Percentiles rank a stretch among this genome's conserved stretches.
phyloP scores from a whole-genome alignment of 2,329 filamentous ascomycete species.

The Blumeria hordei region DNA sequence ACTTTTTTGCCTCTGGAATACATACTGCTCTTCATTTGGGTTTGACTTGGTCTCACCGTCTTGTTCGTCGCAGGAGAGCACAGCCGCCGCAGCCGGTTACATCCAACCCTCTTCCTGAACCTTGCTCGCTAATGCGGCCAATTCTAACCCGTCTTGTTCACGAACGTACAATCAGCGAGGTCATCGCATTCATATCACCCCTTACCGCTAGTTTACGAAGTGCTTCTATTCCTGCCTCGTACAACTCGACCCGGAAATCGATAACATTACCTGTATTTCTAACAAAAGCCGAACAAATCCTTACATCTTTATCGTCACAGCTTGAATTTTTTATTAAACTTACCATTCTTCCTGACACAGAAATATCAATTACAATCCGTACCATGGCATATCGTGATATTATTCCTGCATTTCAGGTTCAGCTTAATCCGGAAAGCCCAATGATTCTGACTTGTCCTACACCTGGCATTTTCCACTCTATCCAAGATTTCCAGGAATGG shows the following conservation, averaged over 20 bases:
- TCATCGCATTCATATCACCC: constrained; percentile 8
- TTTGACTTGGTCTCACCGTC: constrained; percentile 54
- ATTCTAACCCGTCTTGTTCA: constrained; percentile 17
- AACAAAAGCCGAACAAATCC: constrained; percentile 16
- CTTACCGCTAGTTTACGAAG: constrained; percentile 9
- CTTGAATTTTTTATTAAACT: constrained; percentile 20
- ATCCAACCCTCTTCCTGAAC: constrained; percentile 16
- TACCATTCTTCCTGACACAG: constrained; percentile 13
- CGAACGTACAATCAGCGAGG: constrained; percentile 7
- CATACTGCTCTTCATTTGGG: constrained; percentile 49
- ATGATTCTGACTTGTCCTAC: constrained; percentile 6
- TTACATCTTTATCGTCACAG: constrained; percentile 19
- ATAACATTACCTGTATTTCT: constrained; percentile 6
- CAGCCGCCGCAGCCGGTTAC: constrained; percentile 29
- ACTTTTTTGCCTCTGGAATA: constrained; percentile 36
- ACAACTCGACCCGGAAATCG: constrained; percentile 7
- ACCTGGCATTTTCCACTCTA: constrained; percentile 3
- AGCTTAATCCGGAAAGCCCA: constrained; percentile 1
- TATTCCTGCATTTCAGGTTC: constrained; percentile 4
- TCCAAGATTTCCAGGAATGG: constrained; percentile 9
- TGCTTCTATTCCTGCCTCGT: constrained; percentile 8
- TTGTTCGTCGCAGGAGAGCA: constrained; percentile 45
- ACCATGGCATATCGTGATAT: constrained; percentile 5
- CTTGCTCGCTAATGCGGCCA: constrained; percentile 34
- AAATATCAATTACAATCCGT: constrained; percentile 17